Evolutionary conservation across 2,329 filamentous ascomycete genomes (phyloP), one percentile per base, ranked within the genome.

Genomic region (Phyllosticta citriasiana): DNA sequence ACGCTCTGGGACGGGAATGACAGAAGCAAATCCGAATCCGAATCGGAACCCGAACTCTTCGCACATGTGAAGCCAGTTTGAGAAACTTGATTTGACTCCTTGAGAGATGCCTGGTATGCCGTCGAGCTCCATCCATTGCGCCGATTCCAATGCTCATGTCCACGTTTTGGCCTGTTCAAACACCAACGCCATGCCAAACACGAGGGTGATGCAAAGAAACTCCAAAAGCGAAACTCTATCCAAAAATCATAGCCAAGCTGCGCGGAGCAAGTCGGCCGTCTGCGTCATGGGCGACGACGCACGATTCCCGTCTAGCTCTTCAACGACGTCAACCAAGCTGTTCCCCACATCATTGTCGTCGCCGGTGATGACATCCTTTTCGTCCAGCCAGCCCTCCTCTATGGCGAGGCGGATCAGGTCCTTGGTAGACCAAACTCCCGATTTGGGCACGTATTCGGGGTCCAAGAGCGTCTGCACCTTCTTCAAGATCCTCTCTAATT

Each of bases 381-480:
- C 66, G 27, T 67, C 67, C 60, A 75, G 59, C 72, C 72, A 75
- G 59, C 69, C 54, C 64, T 69, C 66, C 65, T 70, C 70, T 27
- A 75, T 53, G 25, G 71, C 73, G 50, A 68, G 30, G 6, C 71
- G 67, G 12, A 73, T 70, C 63, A 75, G 61, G 62, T 73, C 72
- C 66, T 68, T 70, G 14, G 70, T 67, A 54, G 71, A 71, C 3
- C 65, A 65, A 55, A 73, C 19, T 1, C 65, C 69, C 26, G 65
- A 59, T n/a, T 57, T 59, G 1, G 66, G 66, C 58, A 75, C 61
- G 22, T 64, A 66, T 53, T 74, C 71, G 5, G 77, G 76, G 63
- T 77, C 74, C 22, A 80, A 63, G 60, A 75, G 55, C 56, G 69
- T 68, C 33, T 72, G 69, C 1, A 79, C 69, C 33, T 67, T 65